Evolutionary conservation across 305 asterid species (phyloP), one percentile per base, ranked within the genome.

Genomic region (Caryopteris hybrid): DNA sequence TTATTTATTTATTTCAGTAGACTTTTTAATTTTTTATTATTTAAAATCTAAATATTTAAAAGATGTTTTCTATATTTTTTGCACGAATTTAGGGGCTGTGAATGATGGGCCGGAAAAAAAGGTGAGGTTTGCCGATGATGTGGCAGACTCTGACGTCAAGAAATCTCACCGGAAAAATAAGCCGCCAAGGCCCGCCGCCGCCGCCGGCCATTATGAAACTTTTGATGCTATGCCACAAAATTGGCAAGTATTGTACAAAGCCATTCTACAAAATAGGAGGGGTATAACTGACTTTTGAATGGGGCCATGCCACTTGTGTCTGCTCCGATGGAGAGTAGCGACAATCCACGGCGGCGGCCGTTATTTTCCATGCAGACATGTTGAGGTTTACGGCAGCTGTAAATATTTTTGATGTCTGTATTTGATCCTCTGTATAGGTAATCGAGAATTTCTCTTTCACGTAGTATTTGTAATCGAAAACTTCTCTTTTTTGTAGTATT

Each of bases 191-290:
- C 12, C 51, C 11, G 11, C 54, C 36, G 39, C 55, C 50, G 36
- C n/a, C 38, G 7, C 47, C 11, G 1, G 6, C 3, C 61, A 8
- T 20, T 80, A 66, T 14, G 82, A 85, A 27, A 79, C 31, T 23
- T 70, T 86, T 59, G 86, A 85, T 77, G 68, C 73, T 1, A 70
- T 89, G 81, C 95, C 96, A 10, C 72, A 64, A 43, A 89, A 89
- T 64, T 76, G 96, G 95, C 92, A 87, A 64, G 84, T 56, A 43
- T 42, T 87, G 83, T 89, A 87, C 38, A 80, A 78, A 74, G 96
- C 95, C 54, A 89, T 89, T 72, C 66, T 89, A 54, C 60, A 75
- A 50, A 43, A 29, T 53, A 86, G 74, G 81, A 81, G 74, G 80
- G 59, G 56, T 23, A 43, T 17, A 17, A 67, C 22, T 58, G n/a